phyloP scores from a whole-genome alignment of 2,329 filamentous ascomycete genomes.

The Fusarium nurragi region DNA sequence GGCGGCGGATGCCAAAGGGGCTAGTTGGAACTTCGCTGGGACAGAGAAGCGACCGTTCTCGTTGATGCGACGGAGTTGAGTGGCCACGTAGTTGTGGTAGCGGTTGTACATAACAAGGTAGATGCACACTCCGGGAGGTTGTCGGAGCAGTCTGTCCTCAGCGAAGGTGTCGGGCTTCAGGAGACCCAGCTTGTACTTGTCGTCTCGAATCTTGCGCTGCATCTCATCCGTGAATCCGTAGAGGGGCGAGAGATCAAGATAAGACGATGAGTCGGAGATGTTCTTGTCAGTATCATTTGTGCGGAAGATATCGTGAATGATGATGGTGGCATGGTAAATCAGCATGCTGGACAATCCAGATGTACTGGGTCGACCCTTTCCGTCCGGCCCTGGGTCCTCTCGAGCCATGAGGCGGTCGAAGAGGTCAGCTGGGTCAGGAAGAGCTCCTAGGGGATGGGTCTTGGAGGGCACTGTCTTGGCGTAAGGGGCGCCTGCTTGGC shows the following conservation, averaged over 20 bases:
- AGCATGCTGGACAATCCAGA: constrained; percentile 57
- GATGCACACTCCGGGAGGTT: constrained; percentile 74
- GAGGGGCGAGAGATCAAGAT: constrained; percentile 57
- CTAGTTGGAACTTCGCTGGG: constrained; percentile 18
- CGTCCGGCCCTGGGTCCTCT: constrained; percentile 33
- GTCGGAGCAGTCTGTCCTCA: constrained; percentile 69
- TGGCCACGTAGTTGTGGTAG: constrained; percentile 84
- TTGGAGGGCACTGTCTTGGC: constrained; percentile 45
- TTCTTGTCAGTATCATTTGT: constrained; percentile 46
- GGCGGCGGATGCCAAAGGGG: constrained; percentile 3
- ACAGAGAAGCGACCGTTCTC: constrained; percentile 52
- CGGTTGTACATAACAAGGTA: constrained; percentile 77
- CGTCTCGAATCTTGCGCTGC: constrained; percentile 47
- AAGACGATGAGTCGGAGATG: constrained; percentile 53
- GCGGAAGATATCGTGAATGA: constrained; percentile 62
- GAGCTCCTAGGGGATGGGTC: constrained; percentile 36
- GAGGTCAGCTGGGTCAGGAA: constrained; percentile 45
- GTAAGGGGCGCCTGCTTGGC: constrained; percentile 45
- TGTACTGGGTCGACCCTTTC: constrained; percentile 47
- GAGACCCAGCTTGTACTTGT: constrained; percentile 49
- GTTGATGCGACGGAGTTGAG: constrained; percentile 67
- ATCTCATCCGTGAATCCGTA: constrained; percentile 52
- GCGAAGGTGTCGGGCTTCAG: constrained; percentile 69
- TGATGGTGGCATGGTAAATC: constrained; percentile 61
- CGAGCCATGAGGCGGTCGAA: constrained; percentile 47